Base-by-base conservation (phyloP, 2,329 filamentous ascomycete species). In the Incumbomyces lentus region DNA sequence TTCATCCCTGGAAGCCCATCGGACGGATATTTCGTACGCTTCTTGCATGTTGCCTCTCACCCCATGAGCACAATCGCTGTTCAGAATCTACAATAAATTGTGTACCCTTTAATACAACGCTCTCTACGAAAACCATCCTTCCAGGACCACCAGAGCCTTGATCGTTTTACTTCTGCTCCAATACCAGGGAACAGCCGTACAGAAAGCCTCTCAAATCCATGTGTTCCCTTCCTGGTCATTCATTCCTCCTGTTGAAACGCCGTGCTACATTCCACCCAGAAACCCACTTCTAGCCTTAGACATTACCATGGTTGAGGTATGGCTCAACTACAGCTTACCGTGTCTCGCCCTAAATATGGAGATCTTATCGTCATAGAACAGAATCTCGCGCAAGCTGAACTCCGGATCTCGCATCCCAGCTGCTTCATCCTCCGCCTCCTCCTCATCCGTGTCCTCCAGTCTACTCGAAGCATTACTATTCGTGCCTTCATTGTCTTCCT, bases 331-430 rank as follows among this genome's bases (percentile, higher is more conserved):
- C 39, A 70, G 57, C 52, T 62, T 58, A 41, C 75, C 79, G 64
- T 86, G 81, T 50, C 85, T 75, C 29, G 83, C 82, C 62, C 82
- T 84, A 67, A 90, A 90, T 48, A 90, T 81, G 22, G 82, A 79
- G 44, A 87, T 79, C 64, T 86, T 86, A 61, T 90, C 85, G 61
- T 90, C 86, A 58, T 87, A 89, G 63, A 87, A 90, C 52, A 89
- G 64, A 52, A 92, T 90, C 68, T 90, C 84, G 51, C 84, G 71
- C 54, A 90, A 67, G 46, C 79, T 73, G 49, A 89, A 71, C 5
- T 57, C 56, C 33, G 64, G 33, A 4, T 37, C 34, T 14, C 13
- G 33, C 2, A 19, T 65, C 33, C 68, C 62, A 13, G 56, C 55
- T 17, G 55, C 65, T 7, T 48, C 46, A 34, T 44, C 40, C 31